Percentiles rank a stretch among this genome's conserved stretches.
Conservation (phyloP, 352 stramenopile genomes). For the Proteromonas lacertae region DNA sequence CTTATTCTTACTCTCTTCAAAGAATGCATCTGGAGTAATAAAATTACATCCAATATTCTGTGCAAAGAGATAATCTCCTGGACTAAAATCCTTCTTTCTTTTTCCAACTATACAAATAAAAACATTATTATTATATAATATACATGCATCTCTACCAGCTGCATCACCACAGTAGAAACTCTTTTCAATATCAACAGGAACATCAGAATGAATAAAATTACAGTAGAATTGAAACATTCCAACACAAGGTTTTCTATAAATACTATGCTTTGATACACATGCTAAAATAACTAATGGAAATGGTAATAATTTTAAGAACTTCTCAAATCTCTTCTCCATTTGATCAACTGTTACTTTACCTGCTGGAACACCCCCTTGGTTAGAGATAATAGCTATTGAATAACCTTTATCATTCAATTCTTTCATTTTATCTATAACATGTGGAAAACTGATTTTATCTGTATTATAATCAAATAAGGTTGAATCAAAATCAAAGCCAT, state of each 20-base stretch:
- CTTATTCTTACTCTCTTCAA: no score
- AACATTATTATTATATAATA: no score
- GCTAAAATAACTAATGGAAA: no score
- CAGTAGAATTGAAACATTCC: background rate
- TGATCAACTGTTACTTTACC: background rate
- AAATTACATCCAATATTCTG: background rate
- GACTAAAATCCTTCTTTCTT: background rate
- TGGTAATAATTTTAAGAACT: no score
- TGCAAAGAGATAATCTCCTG: background rate
- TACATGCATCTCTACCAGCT: background rate
- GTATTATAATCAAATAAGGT: no score
- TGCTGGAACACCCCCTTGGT: background rate
- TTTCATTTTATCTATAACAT: no score
- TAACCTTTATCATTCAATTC: background rate
- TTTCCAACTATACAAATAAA: no score
- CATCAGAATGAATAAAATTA: background rate
- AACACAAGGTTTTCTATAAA: background rate
- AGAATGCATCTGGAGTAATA: background rate
- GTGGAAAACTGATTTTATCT: no score
- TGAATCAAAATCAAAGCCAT: no score
- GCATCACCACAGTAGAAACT: background rate
- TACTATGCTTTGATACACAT: background rate
- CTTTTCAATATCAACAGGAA: background rate
- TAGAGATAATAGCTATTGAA: background rate
- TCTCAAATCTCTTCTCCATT: background rate